Evolutionary conservation across 2,329 filamentous ascomycete genomes (phyloP), one percentile per base, ranked within the genome.

Genomic region (Podosphaera fusca): DNA sequence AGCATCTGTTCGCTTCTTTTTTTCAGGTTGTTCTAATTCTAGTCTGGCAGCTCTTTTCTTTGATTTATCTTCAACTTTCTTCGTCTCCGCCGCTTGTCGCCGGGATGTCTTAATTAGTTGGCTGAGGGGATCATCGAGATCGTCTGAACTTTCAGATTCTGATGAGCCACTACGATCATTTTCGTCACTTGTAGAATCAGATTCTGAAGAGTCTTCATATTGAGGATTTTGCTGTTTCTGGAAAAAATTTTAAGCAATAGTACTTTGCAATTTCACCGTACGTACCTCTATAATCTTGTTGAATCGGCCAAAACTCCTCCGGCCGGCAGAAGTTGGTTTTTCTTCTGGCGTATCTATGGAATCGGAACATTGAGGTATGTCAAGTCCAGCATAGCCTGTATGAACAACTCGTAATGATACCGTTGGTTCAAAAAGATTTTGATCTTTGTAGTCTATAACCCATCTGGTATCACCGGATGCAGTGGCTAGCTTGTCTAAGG

Each of bases 401-500:
- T 81, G 80, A 53, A 85, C 76, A 40, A 89, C 74, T 56, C 75
- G 74, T 56, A 78, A 66, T 33, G 70, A 60, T 64, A 58, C 71
- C 68, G 49, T 69, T 59, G 57, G 62, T 64, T 29, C 60, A 64
- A 56, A 56, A 59, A 61, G 59, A 35, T 63, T 59, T 33, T 66
- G 63, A 42, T 74, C 69, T 53, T 72, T 71, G 56, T 79, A 74
- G 59, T 79, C 80, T 57, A 89, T 70, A 21, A 85, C 82, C 85
- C 85, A 90, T 66, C 82, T 81, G 21, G 82, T 83, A 67, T 89
- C 85, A 56, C 81, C 80, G 49, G 77, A 70, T 60, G 78, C 75
- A 21, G 76, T 74, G 7, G 79, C 78, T 59, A 80, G 78, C 63
- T 75, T 76, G 59, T 81, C 77, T 10, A 86, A 65, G 45, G 79